phyloP scores from a whole-genome alignment of 208 protist species.

The Entamoeba nuttalli region DNA sequence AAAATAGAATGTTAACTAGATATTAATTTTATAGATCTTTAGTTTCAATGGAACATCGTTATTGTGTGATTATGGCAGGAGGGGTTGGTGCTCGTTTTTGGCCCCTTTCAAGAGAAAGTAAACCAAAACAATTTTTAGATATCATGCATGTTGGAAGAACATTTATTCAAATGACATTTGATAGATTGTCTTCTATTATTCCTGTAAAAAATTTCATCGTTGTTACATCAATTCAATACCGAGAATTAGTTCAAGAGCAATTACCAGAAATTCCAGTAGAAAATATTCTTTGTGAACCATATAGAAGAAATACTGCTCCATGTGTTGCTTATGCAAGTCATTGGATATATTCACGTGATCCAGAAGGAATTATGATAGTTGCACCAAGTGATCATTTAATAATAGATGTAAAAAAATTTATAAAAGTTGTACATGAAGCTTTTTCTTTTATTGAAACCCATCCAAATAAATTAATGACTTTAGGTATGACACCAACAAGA shows the following conservation, averaged over 20 bases:
- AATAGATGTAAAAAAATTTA: not conserved
- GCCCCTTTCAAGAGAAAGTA: not conserved
- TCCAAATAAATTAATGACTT: not conserved
- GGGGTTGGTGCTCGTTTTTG: not conserved
- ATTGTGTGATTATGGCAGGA: not conserved
- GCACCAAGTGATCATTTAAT: slow-evolving; percentile 9
- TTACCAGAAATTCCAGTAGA: not conserved
- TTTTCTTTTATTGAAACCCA: not conserved
- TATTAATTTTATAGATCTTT: no score
- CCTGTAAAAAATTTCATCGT: not conserved
- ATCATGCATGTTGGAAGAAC: not conserved
- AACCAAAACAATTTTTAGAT: not conserved
- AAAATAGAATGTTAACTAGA: no score
- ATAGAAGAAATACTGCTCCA: not conserved
- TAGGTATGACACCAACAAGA: slow-evolving; percentile 5
- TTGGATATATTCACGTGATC: not conserved
- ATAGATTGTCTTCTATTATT: not conserved
- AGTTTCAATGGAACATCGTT: not conserved
- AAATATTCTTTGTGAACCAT: slow-evolving; percentile 7
- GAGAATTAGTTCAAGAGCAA: not conserved
- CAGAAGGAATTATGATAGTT: not conserved
- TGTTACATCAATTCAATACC: not conserved
- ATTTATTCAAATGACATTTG: not conserved
- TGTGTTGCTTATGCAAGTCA: not conserved
- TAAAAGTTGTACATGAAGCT: not conserved